A percentile compares a stretch with the other conserved stretches of the same genome.
Conservation (phyloP, 352 stramenopile species). For the Phytophthora gonapodyides region DNA sequence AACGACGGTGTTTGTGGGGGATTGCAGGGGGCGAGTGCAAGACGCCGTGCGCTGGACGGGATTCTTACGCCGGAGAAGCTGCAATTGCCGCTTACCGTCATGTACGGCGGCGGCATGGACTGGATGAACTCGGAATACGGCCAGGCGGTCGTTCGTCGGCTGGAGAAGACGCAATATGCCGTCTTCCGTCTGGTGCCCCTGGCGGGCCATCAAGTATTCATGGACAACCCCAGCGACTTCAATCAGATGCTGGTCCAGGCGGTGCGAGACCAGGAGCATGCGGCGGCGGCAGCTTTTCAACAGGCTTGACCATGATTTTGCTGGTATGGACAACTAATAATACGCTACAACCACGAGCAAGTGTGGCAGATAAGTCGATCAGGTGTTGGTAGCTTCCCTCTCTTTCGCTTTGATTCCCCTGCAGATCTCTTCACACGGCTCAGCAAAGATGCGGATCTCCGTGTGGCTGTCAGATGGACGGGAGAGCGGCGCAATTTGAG, state of each 20-base stretch:
- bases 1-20: slow-evolving; percentile 3
- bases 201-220: slow-evolving; percentile 83
- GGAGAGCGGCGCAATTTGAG: slow-evolving; percentile 25
- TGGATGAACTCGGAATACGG: slow-evolving; percentile 81
- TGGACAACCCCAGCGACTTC: slow-evolving; percentile 84
- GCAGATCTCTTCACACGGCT: slow-evolving; percentile 6
- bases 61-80: slow-evolving; percentile 59
- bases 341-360: slow-evolving; percentile 9
- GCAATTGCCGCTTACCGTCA: slow-evolving; percentile 75
- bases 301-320: slow-evolving; percentile 16
- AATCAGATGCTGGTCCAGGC: slow-evolving; percentile 73
- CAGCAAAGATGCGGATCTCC: slow-evolving; percentile 21
- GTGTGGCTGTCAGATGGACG: slow-evolving; percentile 22
- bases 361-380: slow-evolving; percentile 28
- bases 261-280: slow-evolving; percentile 66
- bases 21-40: slow-evolving; percentile 55
- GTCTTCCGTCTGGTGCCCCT: slow-evolving; percentile 68
- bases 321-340: slow-evolving; percentile 26
- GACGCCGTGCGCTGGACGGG: slow-evolving; percentile 49
- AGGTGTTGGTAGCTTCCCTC: slow-evolving; percentile 14
- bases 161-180: slow-evolving; percentile 70
- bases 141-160: slow-evolving; percentile 54
- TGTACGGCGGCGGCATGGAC: slow-evolving; percentile 77
- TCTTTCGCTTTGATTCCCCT: slow-evolving; percentile 14
- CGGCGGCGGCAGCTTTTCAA: slow-evolving; percentile 25